phyloP scores from a whole-genome alignment of 2,329 filamentous ascomycete species.

The Lizonia empirigonia region DNA sequence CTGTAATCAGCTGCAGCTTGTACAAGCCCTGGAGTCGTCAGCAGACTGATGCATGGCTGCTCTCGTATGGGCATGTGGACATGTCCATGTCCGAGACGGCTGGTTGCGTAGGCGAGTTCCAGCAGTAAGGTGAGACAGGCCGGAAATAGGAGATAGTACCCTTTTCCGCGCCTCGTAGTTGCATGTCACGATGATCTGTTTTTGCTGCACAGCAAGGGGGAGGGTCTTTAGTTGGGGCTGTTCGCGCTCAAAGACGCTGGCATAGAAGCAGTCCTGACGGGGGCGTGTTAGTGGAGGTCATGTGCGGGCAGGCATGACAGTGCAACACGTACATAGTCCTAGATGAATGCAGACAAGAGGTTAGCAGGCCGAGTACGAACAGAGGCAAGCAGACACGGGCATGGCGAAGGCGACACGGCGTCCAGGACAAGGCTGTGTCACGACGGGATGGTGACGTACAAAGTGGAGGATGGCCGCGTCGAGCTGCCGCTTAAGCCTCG shows the following conservation, averaged over 20 bases:
- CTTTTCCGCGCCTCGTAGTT: conserved; percentile 86
- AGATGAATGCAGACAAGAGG: conserved; percentile 19
- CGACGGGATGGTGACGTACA: conserved; percentile 53
- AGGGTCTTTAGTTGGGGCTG: conserved; percentile 73
- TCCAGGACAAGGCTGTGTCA: conserved; percentile 27
- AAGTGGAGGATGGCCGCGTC: conserved; percentile 78
- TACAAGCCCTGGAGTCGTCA: conserved; percentile 57
- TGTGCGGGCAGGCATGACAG: conserved; percentile 7
- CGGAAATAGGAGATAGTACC: conserved; percentile 37
- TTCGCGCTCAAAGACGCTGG: conserved; percentile 83
- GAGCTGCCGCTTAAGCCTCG: conserved; percentile 35
- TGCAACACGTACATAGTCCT: conserved; percentile 40
- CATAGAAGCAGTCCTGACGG: conserved; percentile 93
- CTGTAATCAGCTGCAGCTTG: conserved; percentile 84
- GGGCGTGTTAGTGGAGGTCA: conserved; percentile 12
- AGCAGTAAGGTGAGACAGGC: not conserved
- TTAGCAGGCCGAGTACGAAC: conserved; percentile 29
- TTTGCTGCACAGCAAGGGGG: conserved; percentile 86
- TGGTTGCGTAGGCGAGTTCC: conserved; percentile 2
- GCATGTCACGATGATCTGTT: conserved; percentile 72
- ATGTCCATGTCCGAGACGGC: not conserved
- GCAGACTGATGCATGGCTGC: conserved; percentile 21
- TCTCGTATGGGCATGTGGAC: conserved; percentile 2
- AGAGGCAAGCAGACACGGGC: conserved; percentile 22
- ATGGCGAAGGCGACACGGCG: conserved; percentile 15